Evolutionary conservation across 257 asterid species (phyloP).

Genomic region (Cordia subcordata): DNA sequence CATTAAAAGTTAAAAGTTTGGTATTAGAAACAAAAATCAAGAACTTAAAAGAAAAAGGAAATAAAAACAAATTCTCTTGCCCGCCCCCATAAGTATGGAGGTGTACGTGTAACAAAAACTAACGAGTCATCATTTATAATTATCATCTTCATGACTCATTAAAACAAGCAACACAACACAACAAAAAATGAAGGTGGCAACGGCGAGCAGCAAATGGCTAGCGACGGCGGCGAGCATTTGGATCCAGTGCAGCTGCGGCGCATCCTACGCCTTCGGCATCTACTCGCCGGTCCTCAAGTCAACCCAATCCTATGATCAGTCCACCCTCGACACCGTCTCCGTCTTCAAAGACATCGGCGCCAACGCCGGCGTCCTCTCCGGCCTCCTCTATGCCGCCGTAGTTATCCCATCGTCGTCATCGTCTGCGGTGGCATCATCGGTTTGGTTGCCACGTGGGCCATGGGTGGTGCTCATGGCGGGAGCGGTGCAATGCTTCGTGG

Average conservation of each 20-base stretch:
- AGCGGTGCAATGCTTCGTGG: conserved; percentile 71
- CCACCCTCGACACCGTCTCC: conserved; percentile 69
- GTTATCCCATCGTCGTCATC: conserved; percentile 8
- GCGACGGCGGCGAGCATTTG: conserved; percentile 76
- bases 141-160: too few species aligned
- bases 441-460: conserved; percentile 35
- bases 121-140: too few species aligned
- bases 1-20: too few species aligned
- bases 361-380: conserved; percentile 75
- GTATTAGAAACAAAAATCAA: too few species aligned
- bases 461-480: conserved; percentile 76
- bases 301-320: conserved; percentile 66
- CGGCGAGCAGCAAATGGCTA: conserved; percentile 49
- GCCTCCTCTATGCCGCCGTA: conserved; percentile 63
- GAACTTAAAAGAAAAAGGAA: too few species aligned
- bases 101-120: too few species aligned
- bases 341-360: conserved; percentile 90
- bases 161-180: too few species aligned
- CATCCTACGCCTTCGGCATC: conserved; percentile 85
- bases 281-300: conserved; percentile 70
- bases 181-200: not conserved
- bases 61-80: too few species aligned
- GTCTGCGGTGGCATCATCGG: not conserved
- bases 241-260: conserved; percentile 90
- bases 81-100: too few species aligned